Percentiles rank a stretch among this genome's conserved stretches.
Evolutionary conservation across 805 yeast species (phyloP).

Genomic region (Saturnispora quitensis): DNA sequence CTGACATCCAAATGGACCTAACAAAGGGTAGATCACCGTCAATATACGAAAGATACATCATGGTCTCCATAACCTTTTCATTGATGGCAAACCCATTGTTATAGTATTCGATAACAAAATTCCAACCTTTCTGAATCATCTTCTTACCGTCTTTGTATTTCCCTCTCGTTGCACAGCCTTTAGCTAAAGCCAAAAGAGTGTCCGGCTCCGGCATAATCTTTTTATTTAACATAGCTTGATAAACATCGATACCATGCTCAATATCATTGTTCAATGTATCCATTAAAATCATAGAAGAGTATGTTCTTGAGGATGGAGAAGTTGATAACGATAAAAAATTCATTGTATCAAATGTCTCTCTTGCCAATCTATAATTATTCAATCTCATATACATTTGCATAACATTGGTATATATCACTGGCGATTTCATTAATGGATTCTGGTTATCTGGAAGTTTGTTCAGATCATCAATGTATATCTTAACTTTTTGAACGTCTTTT

Average conservation of each 20-base stretch:
- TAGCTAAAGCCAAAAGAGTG: conserved; percentile 49
- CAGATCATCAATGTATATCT: conserved; percentile 30
- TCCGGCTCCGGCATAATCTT: conserved; percentile 30
- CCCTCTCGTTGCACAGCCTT: conserved; percentile 51
- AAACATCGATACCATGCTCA: conserved; percentile 69
- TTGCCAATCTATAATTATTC: conserved; percentile 49
- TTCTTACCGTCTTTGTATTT: conserved; percentile 18
- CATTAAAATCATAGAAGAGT: conserved; percentile 61
- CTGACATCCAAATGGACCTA: conserved; percentile 49
- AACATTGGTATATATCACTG: conserved; percentile 44
- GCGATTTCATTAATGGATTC: conserved; percentile 13
- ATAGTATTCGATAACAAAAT: conserved; percentile 57
- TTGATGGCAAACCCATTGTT: conserved; percentile 28
- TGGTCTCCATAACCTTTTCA: conserved; percentile 46
- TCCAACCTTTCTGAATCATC: conserved; percentile 61
- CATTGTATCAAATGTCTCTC: conserved; percentile 72
- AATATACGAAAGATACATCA: conserved; percentile 67
- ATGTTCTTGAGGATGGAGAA: conserved; percentile 59
- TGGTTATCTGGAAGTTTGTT: conserved; percentile 8
- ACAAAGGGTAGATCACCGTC: conserved; percentile 72
- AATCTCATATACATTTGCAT: conserved; percentile 51
- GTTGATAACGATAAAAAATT: conserved; percentile 62
- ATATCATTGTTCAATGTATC: conserved; percentile 54
- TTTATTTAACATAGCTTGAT: conserved; percentile 49
- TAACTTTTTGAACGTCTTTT: conserved; percentile 31